Evolutionary conservation across 2,329 filamentous ascomycete genomes (phyloP).

Genomic region (Colletotrichum acutatum): DNA sequence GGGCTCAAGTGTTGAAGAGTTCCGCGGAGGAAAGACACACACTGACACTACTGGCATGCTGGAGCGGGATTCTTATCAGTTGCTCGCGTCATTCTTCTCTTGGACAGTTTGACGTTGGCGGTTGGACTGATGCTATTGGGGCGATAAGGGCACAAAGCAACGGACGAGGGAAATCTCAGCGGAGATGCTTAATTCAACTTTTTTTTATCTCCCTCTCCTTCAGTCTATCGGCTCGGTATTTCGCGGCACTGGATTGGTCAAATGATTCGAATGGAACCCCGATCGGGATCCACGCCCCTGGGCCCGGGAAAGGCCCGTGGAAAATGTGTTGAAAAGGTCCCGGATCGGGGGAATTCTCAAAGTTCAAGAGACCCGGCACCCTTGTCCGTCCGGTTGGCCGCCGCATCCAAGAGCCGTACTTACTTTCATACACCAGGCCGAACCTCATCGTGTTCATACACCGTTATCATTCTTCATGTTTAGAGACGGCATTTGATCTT

Average conservation of each 20-base stretch:
- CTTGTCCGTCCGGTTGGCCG: no score
- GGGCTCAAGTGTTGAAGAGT: background rate
- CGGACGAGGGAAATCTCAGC: conserved; percentile 4
- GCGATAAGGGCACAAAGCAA: conserved; percentile 31
- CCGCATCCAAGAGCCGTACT: background rate
- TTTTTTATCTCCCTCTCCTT: no score
- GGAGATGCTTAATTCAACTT: conserved; percentile 26
- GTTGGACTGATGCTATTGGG: conserved; percentile 26
- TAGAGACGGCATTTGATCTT: background rate
- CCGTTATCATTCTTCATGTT: background rate
- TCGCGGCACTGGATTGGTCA: background rate
- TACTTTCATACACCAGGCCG: background rate
- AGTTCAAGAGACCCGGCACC: no score
- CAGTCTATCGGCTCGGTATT: background rate
- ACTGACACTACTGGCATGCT: background rate
- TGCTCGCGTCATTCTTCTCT: conserved; percentile 14
- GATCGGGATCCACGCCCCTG: conserved; percentile 13
- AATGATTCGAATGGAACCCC: conserved; percentile 5
- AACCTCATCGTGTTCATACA: background rate
- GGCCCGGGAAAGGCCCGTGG: conserved; percentile 10
- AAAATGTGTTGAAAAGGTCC: background rate
- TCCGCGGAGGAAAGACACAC: conserved; percentile 24
- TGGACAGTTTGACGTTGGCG: conserved; percentile 15
- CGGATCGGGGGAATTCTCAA: background rate
- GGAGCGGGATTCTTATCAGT: conserved; percentile 28